phyloP scores from a whole-genome alignment of 257 asterid genomes.

The Apocynum venetum region DNA sequence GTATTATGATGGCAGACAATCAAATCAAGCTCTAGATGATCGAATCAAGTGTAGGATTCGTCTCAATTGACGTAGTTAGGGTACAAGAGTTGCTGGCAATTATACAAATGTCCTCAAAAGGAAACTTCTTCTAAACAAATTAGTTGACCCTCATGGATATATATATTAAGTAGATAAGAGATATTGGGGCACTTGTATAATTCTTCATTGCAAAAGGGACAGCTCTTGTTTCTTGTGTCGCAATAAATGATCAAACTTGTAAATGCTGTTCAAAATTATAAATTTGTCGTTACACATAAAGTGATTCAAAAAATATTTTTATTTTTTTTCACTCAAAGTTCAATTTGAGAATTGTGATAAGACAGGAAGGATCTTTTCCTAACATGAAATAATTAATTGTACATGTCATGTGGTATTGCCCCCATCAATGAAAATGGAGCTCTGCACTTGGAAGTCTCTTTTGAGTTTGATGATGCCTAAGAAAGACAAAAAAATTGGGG shows the following conservation, averaged over 20 bases:
- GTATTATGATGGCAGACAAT: background rate
- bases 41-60: background rate
- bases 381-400: background rate
- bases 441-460: background rate
- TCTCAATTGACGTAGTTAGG: constrained; percentile 6
- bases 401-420: background rate
- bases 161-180: no score
- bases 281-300: no score
- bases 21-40: background rate
- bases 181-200: no score
- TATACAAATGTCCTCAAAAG: constrained; percentile 4
- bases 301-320: no score
- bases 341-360: no score
- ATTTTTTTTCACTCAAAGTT: no score
- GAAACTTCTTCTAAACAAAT: background rate
- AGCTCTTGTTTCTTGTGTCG: no score
- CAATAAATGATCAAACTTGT: no score
- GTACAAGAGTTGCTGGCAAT: constrained; percentile 16
- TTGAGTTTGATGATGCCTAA: background rate
- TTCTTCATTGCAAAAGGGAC: no score
- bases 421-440: background rate
- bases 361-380: no score
- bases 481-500: background rate
- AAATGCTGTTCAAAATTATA: no score
- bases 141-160: constrained; percentile 3